phyloP scores from a whole-genome alignment of 441 rosid genomes.

The Pelargonium citronellum region DNA sequence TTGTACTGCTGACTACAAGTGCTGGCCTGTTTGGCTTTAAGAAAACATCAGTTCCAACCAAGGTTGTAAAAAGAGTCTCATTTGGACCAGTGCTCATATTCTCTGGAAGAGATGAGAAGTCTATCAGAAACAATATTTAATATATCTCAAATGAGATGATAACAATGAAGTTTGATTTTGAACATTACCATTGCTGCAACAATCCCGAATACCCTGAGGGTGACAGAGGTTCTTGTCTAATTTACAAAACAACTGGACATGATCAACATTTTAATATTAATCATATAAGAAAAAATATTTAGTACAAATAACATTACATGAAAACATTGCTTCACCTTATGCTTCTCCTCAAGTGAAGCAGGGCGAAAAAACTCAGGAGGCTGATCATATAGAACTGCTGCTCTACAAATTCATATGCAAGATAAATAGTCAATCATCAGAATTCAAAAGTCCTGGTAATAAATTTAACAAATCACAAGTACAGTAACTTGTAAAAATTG shows the following conservation, averaged over 20 bases:
- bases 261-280: slow-evolving; percentile 22
- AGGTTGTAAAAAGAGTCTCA: slow-evolving; percentile 61
- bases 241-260: slow-evolving; percentile 71
- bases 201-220: slow-evolving; percentile 52
- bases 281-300: background rate
- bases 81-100: slow-evolving; percentile 20
- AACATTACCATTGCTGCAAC: slow-evolving; percentile 52
- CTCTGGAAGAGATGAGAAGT: slow-evolving; percentile 1
- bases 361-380: slow-evolving; percentile 88
- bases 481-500: slow-evolving; percentile 19
- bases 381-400: slow-evolving; percentile 79
- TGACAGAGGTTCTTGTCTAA: slow-evolving; percentile 48
- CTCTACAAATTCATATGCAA: slow-evolving; percentile 39
- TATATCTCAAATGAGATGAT: background rate
- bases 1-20: slow-evolving; percentile 71
- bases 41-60: slow-evolving; percentile 32
- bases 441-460: background rate
- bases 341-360: slow-evolving; percentile 64
- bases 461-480: slow-evolving; percentile 8
- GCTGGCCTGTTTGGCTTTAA: slow-evolving; percentile 62
- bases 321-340: slow-evolving; percentile 47
- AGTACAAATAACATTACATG: slow-evolving; percentile 7
- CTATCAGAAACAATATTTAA: background rate
- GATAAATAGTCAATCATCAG: slow-evolving; percentile 20
- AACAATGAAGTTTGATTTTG: slow-evolving; percentile 6